A percentile compares a stretch with the other conserved stretches of the same genome.
These are phyloP conservation scores for Phytopythium mirpurense DNA, from an alignment of 352 stramenopile species.

Conservation along the genomic window DNA sequence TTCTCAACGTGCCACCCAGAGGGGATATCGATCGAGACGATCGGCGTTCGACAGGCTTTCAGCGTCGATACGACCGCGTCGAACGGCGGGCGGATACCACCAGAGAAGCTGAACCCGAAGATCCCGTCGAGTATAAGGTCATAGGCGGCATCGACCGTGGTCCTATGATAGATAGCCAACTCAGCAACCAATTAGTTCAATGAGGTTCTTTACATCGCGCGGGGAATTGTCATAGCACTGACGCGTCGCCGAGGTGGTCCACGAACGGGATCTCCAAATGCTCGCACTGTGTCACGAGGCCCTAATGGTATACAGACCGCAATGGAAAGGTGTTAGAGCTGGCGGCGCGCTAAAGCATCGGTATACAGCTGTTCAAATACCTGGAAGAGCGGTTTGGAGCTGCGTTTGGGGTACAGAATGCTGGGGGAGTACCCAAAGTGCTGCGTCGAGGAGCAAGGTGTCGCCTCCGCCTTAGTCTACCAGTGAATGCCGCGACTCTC, in stretches of 20 bases:
- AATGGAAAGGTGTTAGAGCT: background rate
- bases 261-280: constrained; percentile 81
- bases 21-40: constrained; percentile 98
- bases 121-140: constrained; percentile 97
- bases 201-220: background rate
- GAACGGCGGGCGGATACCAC: constrained; percentile 88
- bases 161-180: constrained; percentile 12
- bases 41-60: constrained; percentile 49
- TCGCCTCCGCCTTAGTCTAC: too few relatives aligned
- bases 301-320: constrained; percentile 15
- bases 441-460: constrained; percentile 14
- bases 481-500: too few relatives aligned
- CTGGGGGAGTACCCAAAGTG: constrained; percentile 95
- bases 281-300: constrained; percentile 71
- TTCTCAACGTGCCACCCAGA: constrained; percentile 97
- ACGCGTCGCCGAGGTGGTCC: constrained; percentile 38
- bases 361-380: too few relatives aligned
- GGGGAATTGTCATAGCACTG: constrained; percentile 7
- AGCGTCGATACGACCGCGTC: constrained; percentile 81
- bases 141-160: constrained; percentile 51
- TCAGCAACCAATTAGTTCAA: background rate
- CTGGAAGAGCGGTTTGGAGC: constrained; percentile 71
- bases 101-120: constrained; percentile 98
- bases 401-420: constrained; percentile 95
- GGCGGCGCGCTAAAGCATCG: too few relatives aligned